Conservation (phyloP, 192 early-diverging fungal species). For the Coemansia asiatica region DNA sequence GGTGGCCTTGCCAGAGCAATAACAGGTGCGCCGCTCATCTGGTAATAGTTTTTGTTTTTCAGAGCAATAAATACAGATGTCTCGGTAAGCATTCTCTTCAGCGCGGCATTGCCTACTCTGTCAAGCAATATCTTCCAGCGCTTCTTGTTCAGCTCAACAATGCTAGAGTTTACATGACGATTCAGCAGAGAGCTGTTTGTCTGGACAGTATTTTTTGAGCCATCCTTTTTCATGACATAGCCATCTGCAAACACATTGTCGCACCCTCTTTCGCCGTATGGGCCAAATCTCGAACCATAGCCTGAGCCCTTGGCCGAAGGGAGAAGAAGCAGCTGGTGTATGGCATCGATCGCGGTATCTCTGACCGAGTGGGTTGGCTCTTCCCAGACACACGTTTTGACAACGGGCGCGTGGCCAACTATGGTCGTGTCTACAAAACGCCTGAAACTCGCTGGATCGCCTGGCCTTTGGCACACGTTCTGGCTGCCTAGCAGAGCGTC, state of each 20-base stretch:
- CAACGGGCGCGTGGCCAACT: conserved; percentile 31
- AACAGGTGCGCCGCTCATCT: conserved; percentile 40
- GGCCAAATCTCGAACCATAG: too few relatives aligned
- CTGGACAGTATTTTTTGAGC: conserved; percentile 30
- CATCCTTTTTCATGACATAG: conserved; percentile 20
- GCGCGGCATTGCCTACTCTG: conserved; percentile 31
- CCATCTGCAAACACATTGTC: conserved; percentile 41
- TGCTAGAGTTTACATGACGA: conserved; percentile 40
- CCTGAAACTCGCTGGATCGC: conserved; percentile 14
- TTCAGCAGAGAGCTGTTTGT: conserved; percentile 23
- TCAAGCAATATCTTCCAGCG: conserved; percentile 33
- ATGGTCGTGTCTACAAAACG: conserved; percentile 35
- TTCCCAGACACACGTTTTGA: conserved; percentile 3
- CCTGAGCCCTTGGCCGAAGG: background rate
- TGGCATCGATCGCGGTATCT: conserved; percentile 27
- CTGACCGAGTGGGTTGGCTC: conserved; percentile 39
- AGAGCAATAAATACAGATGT: conserved; percentile 42
- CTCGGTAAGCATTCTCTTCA: conserved; percentile 28
- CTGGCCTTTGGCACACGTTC: conserved; percentile 9
- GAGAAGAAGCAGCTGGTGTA: conserved; percentile 24
- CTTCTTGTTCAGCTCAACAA: conserved; percentile 31
- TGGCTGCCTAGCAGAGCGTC: conserved; percentile 26
- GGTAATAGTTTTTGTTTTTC: conserved; percentile 26
- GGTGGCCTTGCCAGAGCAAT: conserved; percentile 11
- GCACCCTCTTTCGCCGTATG: background rate